Evolutionary conservation across 371 early-diverging fungal species (phyloP).

Genomic region (Batkoa obscura): DNA sequence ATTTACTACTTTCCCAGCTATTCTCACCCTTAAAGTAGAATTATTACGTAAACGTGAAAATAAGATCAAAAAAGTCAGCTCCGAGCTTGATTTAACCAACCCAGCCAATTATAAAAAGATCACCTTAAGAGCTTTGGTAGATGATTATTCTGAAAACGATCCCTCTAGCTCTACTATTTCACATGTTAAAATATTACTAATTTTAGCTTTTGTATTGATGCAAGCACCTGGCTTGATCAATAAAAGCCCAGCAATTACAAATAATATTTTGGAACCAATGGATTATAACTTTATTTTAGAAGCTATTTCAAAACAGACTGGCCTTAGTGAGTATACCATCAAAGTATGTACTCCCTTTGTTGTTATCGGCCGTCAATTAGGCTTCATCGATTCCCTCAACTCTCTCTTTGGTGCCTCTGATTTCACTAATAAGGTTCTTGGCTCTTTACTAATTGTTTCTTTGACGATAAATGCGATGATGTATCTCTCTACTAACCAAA

Average conservation of each 20-base stretch:
- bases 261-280: neutral
- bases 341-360: slow-evolving; percentile 14
- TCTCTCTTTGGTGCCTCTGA: neutral
- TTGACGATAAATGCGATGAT: slow-evolving; percentile 42
- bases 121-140: slow-evolving; percentile 15
- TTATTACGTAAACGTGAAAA: slow-evolving; percentile 27
- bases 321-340: slow-evolving; percentile 27
- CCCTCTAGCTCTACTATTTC: slow-evolving; percentile 7
- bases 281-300: slow-evolving; percentile 13
- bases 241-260: neutral
- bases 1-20: slow-evolving; percentile 72
- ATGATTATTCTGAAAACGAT: slow-evolving; percentile 7
- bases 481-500: slow-evolving; percentile 34
- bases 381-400: neutral
- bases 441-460: slow-evolving; percentile 27
- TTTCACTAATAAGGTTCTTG: slow-evolving; percentile 24
- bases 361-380: slow-evolving; percentile 6
- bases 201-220: slow-evolving; percentile 2
- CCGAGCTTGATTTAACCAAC: neutral
- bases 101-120: slow-evolving; percentile 13
- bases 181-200: slow-evolving; percentile 3
- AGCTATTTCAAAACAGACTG: slow-evolving; percentile 20
- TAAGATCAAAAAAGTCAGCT: slow-evolving; percentile 10
- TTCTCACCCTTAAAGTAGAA: slow-evolving; percentile 75
- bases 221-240: neutral